Evolutionary conservation across 2,329 filamentous ascomycete species (phyloP).

Genomic region (Tolypocladium inflatum): DNA sequence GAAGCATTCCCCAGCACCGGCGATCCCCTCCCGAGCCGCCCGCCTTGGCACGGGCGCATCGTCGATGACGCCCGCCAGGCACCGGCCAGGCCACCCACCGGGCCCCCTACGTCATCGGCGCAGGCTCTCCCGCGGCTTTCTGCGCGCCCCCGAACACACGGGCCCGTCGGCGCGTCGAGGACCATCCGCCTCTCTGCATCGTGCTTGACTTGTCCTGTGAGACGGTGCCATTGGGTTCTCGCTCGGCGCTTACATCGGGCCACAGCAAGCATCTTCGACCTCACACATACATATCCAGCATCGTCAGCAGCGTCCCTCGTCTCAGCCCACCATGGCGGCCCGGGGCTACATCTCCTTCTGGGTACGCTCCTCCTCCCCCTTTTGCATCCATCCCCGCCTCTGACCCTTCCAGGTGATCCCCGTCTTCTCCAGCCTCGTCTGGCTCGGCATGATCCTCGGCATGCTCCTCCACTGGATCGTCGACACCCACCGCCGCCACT

Average conservation of each 20-base stretch:
- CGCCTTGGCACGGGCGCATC: not conserved
- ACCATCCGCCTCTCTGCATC: too few relatives aligned
- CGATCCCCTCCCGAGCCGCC: not conserved
- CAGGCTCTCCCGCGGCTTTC: too few relatives aligned
- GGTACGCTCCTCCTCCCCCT: constrained; percentile 16
- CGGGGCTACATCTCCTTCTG: constrained; percentile 27
- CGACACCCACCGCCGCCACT: constrained; percentile 42
- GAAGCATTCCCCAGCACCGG: too few relatives aligned
- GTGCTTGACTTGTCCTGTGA: not conserved
- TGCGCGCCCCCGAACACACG: not conserved
- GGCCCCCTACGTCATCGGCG: not conserved
- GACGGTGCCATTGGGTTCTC: not conserved
- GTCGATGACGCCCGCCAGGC: not conserved
- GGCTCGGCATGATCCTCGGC: constrained; percentile 58
- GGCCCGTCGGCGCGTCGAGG: not conserved
- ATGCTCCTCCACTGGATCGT: constrained; percentile 63
- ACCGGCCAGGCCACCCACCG: not conserved
- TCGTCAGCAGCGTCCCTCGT: not conserved
- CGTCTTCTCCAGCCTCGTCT: constrained; percentile 54
- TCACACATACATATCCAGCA: not conserved
- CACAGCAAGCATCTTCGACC: not conserved
- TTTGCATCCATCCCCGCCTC: not conserved
- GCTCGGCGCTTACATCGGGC: not conserved
- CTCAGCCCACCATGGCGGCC: constrained; percentile 17
- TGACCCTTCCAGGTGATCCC: constrained; percentile 44